phyloP scores from a whole-genome alignment of 1,284 basidiomycete genomes.

The Somion occarium region DNA sequence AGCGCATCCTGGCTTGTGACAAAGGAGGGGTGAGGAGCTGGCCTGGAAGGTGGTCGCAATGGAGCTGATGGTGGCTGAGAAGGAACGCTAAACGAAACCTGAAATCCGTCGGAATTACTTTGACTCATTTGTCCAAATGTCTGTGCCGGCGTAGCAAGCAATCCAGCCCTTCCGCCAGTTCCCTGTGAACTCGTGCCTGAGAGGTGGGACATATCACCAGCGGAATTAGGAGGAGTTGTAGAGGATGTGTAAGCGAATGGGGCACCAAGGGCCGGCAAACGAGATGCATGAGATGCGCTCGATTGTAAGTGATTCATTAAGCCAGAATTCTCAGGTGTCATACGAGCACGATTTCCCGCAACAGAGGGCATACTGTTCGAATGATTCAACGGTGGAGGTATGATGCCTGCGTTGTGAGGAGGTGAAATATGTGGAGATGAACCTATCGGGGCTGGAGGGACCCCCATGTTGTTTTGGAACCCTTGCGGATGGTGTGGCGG shows the following conservation, averaged over 20 bases:
- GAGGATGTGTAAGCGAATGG: constrained; percentile 38
- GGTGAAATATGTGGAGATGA: constrained; percentile 42
- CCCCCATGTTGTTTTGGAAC: constrained; percentile 8
- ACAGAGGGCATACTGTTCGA: constrained; percentile 22
- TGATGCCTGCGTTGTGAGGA: constrained; percentile 29
- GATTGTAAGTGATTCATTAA: constrained; percentile 37
- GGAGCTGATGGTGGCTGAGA: constrained; percentile 30
- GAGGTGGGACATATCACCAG: constrained; percentile 35
- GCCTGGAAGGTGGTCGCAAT: constrained; percentile 44
- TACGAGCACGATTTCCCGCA: constrained; percentile 29
- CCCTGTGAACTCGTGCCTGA: constrained; percentile 16
- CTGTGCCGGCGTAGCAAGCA: constrained; percentile 56
- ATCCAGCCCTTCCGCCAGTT: constrained; percentile 29
- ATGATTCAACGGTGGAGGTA: constrained; percentile 18
- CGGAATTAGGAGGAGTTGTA: constrained; percentile 36
- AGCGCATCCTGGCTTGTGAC: constrained; percentile 21
- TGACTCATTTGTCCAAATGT: constrained; percentile 47
- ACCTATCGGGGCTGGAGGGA: constrained; percentile 31
- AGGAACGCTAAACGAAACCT: constrained; percentile 30
- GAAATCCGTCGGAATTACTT: constrained; percentile 26
- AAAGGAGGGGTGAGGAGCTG: constrained; percentile 25
- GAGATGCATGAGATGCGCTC: constrained; percentile 28
- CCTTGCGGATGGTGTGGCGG: background rate
- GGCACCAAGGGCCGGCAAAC: constrained; percentile 32
- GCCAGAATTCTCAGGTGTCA: constrained; percentile 41